Evolutionary conservation across 1,284 basidiomycete species (phyloP).

Genomic region (Melampsora abietis-canadensis): DNA sequence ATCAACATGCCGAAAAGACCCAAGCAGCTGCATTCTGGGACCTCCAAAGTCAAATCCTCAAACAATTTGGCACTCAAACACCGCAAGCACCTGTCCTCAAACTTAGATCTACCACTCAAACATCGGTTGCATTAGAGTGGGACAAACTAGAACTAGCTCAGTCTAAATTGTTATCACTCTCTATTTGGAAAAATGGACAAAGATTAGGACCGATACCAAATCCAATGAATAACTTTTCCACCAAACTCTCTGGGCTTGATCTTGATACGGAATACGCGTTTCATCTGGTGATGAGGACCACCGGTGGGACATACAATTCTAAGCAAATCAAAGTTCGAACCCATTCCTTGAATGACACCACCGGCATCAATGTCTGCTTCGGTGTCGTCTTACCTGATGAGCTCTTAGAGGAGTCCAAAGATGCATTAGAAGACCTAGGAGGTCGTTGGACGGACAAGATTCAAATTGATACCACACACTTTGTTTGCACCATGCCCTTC

Average conservation of each 20-base stretch:
- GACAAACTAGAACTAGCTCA: conserved; percentile 76
- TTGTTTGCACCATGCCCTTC: conserved; percentile 81
- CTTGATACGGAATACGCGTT: conserved; percentile 85
- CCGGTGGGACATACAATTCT: conserved; percentile 80
- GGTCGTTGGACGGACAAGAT: conserved; percentile 87
- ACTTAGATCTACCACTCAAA: conserved; percentile 91
- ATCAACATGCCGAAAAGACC: conserved; percentile 72
- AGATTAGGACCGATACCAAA: conserved; percentile 79
- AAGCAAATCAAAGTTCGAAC: conserved; percentile 76
- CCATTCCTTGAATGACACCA: conserved; percentile 88
- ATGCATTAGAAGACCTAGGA: conserved; percentile 73
- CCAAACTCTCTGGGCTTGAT: conserved; percentile 71
- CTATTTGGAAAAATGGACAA: conserved; percentile 84
- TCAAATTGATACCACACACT: conserved; percentile 93
- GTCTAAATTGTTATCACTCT: conserved; percentile 75
- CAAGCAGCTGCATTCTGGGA: conserved; percentile 75
- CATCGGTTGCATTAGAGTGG: conserved; percentile 87
- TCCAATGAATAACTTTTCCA: conserved; percentile 73
- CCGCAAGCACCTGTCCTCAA: conserved; percentile 67
- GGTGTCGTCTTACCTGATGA: conserved; percentile 75
- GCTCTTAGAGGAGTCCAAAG: conserved; percentile 71
- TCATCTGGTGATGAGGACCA: conserved; percentile 80
- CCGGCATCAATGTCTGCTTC: conserved; percentile 86
- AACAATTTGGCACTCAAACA: conserved; percentile 66
- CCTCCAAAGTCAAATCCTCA: conserved; percentile 73